Evolutionary conservation across 345 rosid species (phyloP).

Genomic region (Syzygium grande): DNA sequence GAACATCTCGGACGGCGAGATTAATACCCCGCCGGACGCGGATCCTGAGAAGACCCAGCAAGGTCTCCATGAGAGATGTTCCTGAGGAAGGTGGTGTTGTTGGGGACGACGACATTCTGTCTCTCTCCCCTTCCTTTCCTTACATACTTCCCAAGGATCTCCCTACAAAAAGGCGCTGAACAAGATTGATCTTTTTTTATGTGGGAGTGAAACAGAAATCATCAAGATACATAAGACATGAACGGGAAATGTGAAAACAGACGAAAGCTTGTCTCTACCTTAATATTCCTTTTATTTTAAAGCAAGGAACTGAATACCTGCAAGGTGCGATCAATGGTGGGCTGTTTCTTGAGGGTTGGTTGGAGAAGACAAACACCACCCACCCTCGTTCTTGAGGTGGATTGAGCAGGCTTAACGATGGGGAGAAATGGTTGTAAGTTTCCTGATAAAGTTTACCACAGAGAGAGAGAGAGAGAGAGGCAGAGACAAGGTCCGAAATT

Average conservation of each 20-base stretch:
- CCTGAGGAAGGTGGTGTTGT: neutral
- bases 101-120: neutral
- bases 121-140: neutral
- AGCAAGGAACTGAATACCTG: neutral
- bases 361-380: neutral
- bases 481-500: neutral
- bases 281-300: neutral
- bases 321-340: neutral
- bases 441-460: neutral
- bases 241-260: neutral
- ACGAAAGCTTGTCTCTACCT: neutral
- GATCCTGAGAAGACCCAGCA: conserved; percentile 31
- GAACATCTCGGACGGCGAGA: conserved; percentile 42
- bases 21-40: conserved; percentile 27
- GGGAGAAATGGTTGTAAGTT: neutral
- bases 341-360: neutral
- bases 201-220: neutral
- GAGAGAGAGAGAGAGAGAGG: neutral
- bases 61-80: conserved; percentile 19
- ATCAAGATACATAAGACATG: neutral
- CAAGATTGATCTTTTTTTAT: neutral
- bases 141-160: neutral
- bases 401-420: neutral
- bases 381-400: neutral
- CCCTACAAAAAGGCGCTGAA: neutral